phyloP scores from a whole-genome alignment of 768 basidiomycete genomes.

The Amanita subjunquillea region DNA sequence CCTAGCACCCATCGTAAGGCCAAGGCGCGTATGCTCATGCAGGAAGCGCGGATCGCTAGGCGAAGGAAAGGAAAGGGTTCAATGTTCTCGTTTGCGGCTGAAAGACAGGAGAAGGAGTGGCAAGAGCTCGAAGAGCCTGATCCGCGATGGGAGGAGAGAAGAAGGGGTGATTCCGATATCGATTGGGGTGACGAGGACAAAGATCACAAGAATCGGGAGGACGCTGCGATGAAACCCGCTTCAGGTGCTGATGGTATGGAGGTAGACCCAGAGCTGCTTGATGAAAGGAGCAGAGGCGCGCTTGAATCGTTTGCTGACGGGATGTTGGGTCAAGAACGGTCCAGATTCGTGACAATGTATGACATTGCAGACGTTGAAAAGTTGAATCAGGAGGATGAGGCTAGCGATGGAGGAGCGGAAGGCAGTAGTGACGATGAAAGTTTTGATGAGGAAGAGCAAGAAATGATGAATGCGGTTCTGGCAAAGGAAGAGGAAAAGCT shows the following conservation, averaged over 20 bases:
- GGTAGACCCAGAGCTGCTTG: conserved; percentile 43
- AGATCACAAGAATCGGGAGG: conserved; percentile 15
- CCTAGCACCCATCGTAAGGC: conserved; percentile 16
- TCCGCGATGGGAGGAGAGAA: conserved; percentile 36
- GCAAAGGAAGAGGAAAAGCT: conserved; percentile 27
- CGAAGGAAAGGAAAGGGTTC: conserved; percentile 7
- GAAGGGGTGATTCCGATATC: conserved; percentile 56
- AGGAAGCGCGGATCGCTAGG: conserved; percentile 14
- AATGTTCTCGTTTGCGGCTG: conserved; percentile 42
- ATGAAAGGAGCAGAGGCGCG: conserved; percentile 29
- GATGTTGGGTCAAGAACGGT: conserved; percentile 33
- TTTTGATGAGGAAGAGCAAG: conserved; percentile 19
- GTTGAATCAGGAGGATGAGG: conserved; percentile 24
- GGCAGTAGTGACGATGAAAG: conserved; percentile 23
- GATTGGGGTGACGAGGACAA: conserved; percentile 49
- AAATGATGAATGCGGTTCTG: conserved; percentile 13
- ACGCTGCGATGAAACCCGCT: conserved; percentile 17
- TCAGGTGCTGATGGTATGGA: conserved; percentile 45
- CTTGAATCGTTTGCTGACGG: conserved; percentile 47
- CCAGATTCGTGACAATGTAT: conserved; percentile 47
- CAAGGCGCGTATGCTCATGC: conserved; percentile 13
- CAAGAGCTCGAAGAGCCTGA: conserved; percentile 26
- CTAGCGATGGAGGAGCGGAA: conserved; percentile 14
- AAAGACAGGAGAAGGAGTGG: conserved; percentile 42
- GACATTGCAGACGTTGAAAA: conserved; percentile 49